phyloP scores from a whole-genome alignment of 345 rosid species.

The Salix udensis region DNA sequence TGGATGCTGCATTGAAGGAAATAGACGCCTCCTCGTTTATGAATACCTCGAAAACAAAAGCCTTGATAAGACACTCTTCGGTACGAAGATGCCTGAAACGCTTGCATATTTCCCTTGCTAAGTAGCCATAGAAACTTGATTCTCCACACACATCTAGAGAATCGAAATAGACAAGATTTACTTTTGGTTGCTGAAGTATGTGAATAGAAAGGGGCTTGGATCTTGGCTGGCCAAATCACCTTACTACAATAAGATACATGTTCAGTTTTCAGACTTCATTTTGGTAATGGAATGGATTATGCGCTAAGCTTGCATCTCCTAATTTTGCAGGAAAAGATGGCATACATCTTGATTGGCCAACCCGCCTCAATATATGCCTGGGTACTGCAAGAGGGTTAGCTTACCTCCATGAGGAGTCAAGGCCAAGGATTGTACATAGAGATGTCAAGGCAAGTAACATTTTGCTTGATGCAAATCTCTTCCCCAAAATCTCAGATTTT shows the following conservation, averaged over 20 bases:
- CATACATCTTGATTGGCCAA: slow-evolving; percentile 21
- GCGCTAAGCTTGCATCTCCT: background rate
- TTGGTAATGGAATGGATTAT: background rate
- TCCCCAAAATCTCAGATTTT: slow-evolving; percentile 43
- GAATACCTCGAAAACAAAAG: slow-evolving; percentile 23
- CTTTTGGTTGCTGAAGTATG: background rate
- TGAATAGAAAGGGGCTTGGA: background rate
- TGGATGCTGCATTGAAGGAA: slow-evolving; percentile 22
- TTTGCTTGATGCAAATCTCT: slow-evolving; percentile 24
- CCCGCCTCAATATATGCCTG: slow-evolving; percentile 34
- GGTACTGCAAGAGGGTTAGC: slow-evolving; percentile 21
- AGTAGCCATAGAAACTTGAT: background rate
- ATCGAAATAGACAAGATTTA: background rate
- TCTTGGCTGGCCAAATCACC: slow-evolving; percentile 26
- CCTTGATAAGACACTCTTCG: slow-evolving; percentile 17
- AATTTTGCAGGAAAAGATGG: background rate
- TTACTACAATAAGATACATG: slow-evolving; percentile 19
- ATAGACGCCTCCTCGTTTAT: slow-evolving; percentile 19
- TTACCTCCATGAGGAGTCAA: slow-evolving; percentile 43
- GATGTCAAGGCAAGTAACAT: slow-evolving; percentile 46
- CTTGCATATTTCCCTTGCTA: background rate
- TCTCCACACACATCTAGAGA: background rate
- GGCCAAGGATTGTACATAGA: slow-evolving; percentile 41
- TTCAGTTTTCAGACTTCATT: slow-evolving; percentile 7
- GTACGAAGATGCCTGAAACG: background rate